Conservation (phyloP, 441 rosid species). For the Pelargonium citronellum region DNA sequence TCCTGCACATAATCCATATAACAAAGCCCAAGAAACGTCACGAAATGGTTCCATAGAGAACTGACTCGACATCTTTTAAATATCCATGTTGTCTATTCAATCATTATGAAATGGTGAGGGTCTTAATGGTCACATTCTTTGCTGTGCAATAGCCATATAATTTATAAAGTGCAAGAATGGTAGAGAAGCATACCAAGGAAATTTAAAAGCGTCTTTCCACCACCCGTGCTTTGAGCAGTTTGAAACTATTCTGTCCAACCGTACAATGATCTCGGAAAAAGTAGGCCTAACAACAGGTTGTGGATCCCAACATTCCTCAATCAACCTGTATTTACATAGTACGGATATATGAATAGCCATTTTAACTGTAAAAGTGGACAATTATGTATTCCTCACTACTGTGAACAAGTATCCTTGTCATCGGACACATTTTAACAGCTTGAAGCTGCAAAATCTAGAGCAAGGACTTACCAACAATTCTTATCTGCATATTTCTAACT, state of each 20-base stretch:
- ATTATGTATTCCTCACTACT: too few species aligned
- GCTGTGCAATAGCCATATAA: not conserved
- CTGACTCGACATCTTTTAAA: too few species aligned
- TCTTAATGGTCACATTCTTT: not conserved
- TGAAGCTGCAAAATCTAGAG: not conserved
- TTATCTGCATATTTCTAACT: too few species aligned
- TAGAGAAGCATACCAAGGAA: slow-evolving; percentile 32
- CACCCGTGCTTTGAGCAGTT: slow-evolving; percentile 67
- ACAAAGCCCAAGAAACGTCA: not conserved
- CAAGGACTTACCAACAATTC: not conserved
- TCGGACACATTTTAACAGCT: not conserved
- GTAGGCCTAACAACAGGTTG: slow-evolving; percentile 50
- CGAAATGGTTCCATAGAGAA: not conserved
- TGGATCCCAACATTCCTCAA: slow-evolving; percentile 78
- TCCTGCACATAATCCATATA: slow-evolving; percentile 22
- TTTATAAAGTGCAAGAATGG: slow-evolving; percentile 11
- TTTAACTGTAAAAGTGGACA: not conserved
- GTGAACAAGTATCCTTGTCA: too few species aligned
- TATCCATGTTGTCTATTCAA: too few species aligned
- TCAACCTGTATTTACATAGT: slow-evolving; percentile 40
- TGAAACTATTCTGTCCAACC: slow-evolving; percentile 55
- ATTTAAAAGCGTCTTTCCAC: slow-evolving; percentile 84
- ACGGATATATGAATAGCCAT: not conserved
- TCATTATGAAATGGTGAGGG: too few species aligned
- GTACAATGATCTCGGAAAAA: slow-evolving; percentile 61